phyloP scores from a whole-genome alignment of 2,329 filamentous ascomycete species.

The Verticillium klebahnii region DNA sequence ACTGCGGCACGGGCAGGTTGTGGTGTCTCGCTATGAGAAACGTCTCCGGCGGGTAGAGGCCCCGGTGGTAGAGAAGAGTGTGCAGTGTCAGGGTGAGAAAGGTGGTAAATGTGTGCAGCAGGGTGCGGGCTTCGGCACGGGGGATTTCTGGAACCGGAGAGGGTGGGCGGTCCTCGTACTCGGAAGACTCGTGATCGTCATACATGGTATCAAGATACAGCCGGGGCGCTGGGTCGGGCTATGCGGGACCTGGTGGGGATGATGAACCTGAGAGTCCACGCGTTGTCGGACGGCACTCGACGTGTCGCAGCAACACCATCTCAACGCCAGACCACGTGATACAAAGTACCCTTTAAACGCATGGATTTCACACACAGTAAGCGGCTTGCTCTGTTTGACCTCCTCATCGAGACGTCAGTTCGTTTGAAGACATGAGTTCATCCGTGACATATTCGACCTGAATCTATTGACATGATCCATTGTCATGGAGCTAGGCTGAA shows the following conservation, averaged over 20 bases:
- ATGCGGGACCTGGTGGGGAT: background rate
- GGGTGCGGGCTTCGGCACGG: slow-evolving; percentile 40
- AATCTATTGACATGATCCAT: too few relatives aligned
- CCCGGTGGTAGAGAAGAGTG: slow-evolving; percentile 78
- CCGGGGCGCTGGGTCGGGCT: background rate
- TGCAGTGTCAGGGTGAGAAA: slow-evolving; percentile 83
- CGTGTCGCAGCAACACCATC: background rate
- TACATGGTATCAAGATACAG: background rate
- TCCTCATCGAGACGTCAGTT: too few relatives aligned
- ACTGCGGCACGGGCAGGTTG: slow-evolving; percentile 80
- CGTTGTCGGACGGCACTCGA: background rate
- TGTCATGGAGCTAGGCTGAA: too few relatives aligned
- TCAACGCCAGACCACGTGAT: slow-evolving; percentile 7
- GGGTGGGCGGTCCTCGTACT: background rate
- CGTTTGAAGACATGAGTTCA: too few relatives aligned
- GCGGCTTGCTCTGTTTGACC: background rate
- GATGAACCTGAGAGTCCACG: background rate
- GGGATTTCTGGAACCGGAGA: slow-evolving; percentile 19
- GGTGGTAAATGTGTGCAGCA: slow-evolving; percentile 67
- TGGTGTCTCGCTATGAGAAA: slow-evolving; percentile 79
- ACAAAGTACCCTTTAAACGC: background rate
- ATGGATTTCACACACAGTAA: background rate
- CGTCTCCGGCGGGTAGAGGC: slow-evolving; percentile 70
- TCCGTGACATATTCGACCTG: too few relatives aligned
- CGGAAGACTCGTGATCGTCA: background rate